Conservation (phyloP, 2,329 filamentous ascomycete genomes). For the Fusarium sp. region DNA sequence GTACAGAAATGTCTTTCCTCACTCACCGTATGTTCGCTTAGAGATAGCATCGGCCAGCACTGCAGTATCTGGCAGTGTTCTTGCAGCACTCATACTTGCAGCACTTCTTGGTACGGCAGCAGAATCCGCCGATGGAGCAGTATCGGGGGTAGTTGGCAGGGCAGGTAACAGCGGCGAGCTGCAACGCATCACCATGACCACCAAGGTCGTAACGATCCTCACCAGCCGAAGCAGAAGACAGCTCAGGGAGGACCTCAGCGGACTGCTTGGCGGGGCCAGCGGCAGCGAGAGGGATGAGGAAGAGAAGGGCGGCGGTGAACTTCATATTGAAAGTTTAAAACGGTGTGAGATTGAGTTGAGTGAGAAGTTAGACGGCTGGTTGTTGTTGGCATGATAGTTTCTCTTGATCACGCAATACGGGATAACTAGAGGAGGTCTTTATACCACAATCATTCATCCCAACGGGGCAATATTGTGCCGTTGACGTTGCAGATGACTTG, state of each 20-base stretch:
- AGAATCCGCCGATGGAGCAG: slow-evolving; percentile 19
- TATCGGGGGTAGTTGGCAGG: slow-evolving; percentile 27
- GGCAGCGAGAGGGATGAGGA: slow-evolving; percentile 13
- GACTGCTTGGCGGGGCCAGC: slow-evolving; percentile 14
- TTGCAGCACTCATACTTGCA: slow-evolving; percentile 27
- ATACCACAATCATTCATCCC: neutral
- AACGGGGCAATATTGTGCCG: slow-evolving; percentile 16
- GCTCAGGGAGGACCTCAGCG: slow-evolving; percentile 20
- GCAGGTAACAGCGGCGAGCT: slow-evolving; percentile 12
- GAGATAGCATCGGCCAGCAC: slow-evolving; percentile 21
- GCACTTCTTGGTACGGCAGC: slow-evolving; percentile 27
- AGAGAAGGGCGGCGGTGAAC: slow-evolving; percentile 6
- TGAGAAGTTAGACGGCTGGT: neutral
- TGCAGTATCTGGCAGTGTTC: slow-evolving; percentile 24
- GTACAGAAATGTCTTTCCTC: neutral
- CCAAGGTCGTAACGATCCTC: slow-evolving; percentile 15
- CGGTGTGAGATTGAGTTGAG: neutral
- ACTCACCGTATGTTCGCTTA: neutral
- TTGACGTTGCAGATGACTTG: neutral
- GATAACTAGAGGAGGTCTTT: neutral
- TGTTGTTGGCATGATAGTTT: neutral
- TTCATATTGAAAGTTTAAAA: slow-evolving; percentile 10
- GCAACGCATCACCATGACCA: neutral
- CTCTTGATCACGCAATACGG: neutral
- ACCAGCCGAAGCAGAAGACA: neutral